These are phyloP conservation scores for Sugiyamaella sp. DNA, from an alignment of 1,139 yeast genomes.

Conservation along the genomic window DNA sequence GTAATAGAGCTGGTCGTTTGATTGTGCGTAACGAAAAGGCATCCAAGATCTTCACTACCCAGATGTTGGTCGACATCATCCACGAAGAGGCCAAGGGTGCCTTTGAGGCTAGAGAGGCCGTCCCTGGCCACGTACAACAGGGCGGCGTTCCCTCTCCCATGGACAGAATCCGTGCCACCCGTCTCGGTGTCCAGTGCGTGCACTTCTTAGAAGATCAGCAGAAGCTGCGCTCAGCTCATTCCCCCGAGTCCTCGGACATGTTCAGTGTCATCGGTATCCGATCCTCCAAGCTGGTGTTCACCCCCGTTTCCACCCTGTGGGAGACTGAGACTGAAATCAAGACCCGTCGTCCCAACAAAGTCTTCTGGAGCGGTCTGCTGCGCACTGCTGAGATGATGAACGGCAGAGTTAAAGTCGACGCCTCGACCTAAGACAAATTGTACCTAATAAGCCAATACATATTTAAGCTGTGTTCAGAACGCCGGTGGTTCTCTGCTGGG, in stretches of 20 bases:
- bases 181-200: conserved; percentile 86
- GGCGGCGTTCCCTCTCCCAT: conserved; percentile 96
- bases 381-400: conserved; percentile 83
- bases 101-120: conserved; percentile 92
- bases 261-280: conserved; percentile 88
- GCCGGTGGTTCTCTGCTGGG: too few relatives aligned
- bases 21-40: conserved; percentile 86
- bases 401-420: conserved; percentile 54
- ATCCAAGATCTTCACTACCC: conserved; percentile 77
- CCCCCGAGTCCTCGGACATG: conserved; percentile 51
- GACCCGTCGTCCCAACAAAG: conserved; percentile 84
- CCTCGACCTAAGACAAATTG: neutral
- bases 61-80: conserved; percentile 79
- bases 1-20: conserved; percentile 82
- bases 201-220: conserved; percentile 69
- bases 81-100: conserved; percentile 72
- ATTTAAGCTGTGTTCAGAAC: neutral
- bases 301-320: conserved; percentile 73
- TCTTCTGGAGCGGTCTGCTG: conserved; percentile 78
- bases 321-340: conserved; percentile 81
- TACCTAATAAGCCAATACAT: too few relatives aligned
- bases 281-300: conserved; percentile 74
- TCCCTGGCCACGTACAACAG: conserved; percentile 98
- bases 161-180: conserved; percentile 89
- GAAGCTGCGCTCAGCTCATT: conserved; percentile 23